phyloP scores from a whole-genome alignment of 306 rosid genomes.

The Citrullus mucosospermus region DNA sequence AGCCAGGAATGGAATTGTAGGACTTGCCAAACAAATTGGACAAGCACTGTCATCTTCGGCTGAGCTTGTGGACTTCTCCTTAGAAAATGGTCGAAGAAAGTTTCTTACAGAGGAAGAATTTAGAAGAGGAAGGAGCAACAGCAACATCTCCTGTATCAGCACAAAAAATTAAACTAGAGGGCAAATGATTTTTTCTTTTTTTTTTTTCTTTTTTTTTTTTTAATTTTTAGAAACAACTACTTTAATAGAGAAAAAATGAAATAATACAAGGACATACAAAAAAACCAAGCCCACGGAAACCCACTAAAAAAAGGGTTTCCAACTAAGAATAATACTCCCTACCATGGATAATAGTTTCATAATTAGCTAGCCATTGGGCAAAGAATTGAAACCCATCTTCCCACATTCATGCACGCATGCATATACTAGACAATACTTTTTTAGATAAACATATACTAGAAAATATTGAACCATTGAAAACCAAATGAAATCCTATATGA shows the following conservation, averaged over 20 bases:
- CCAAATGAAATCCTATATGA: background rate
- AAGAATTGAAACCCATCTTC: background rate
- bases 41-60: constrained; percentile 52
- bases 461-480: background rate
- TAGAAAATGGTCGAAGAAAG: constrained; percentile 73
- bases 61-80: constrained; percentile 73
- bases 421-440: background rate
- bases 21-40: constrained; percentile 78
- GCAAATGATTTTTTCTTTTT: background rate
- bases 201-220: too few species aligned
- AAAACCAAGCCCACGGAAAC: too few species aligned
- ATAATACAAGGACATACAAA: too few species aligned
- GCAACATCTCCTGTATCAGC: constrained; percentile 83
- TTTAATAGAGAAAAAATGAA: too few species aligned
- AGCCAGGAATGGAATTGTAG: constrained; percentile 81
- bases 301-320: too few species aligned
- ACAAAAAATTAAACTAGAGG: constrained; percentile 8
- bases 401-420: background rate
- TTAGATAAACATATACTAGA: background rate
- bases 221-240: too few species aligned
- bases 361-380: background rate
- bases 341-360: background rate
- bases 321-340: too few species aligned
- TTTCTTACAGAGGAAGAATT: constrained; percentile 78
- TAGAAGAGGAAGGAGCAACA: constrained; percentile 93